These are phyloP conservation scores for Candida piceae DNA, from an alignment of 805 yeast species.

Conservation along the genomic window DNA sequence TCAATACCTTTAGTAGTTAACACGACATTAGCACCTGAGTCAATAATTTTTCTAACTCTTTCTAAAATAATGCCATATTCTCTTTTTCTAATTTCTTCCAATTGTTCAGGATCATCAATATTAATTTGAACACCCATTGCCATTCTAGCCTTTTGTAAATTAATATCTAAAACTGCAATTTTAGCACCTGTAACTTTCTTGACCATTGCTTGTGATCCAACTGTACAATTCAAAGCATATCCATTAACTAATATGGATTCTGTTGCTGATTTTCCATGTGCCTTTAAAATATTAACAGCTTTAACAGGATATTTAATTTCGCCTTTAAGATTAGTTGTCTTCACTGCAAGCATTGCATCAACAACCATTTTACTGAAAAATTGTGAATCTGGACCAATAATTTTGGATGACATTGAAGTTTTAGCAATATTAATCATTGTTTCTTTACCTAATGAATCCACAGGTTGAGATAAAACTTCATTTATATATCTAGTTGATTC, in stretches of 20 bases:
- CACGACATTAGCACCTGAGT: conserved; percentile 89
- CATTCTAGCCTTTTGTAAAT: conserved; percentile 94
- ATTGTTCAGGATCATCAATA: conserved; percentile 87
- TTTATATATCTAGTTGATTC: conserved; percentile 86
- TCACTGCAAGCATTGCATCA: conserved; percentile 92
- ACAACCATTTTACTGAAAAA: conserved; percentile 89
- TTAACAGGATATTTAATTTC: conserved; percentile 92
- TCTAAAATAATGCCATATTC: conserved; percentile 84
- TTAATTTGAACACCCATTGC: conserved; percentile 97
- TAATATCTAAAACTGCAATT: conserved; percentile 86
- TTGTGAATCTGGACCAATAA: conserved; percentile 89
- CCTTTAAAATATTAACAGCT: conserved; percentile 92
- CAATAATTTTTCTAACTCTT: conserved; percentile 73
- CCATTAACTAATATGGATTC: conserved; percentile 90
- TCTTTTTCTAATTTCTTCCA: conserved; percentile 86
- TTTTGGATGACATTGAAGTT: conserved; percentile 95
- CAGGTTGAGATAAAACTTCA: conserved; percentile 78
- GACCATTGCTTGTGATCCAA: conserved; percentile 95
- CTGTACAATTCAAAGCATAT: conserved; percentile 93
- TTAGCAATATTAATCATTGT: conserved; percentile 87
- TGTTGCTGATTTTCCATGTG: conserved; percentile 88
- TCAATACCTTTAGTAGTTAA: conserved; percentile 93
- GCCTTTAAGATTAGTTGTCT: conserved; percentile 82
- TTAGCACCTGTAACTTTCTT: conserved; percentile 65
- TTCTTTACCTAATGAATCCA: conserved; percentile 75